Base-by-base conservation (phyloP, 169 alveolate genomes). In the Plasmodium falciparum region DNA sequence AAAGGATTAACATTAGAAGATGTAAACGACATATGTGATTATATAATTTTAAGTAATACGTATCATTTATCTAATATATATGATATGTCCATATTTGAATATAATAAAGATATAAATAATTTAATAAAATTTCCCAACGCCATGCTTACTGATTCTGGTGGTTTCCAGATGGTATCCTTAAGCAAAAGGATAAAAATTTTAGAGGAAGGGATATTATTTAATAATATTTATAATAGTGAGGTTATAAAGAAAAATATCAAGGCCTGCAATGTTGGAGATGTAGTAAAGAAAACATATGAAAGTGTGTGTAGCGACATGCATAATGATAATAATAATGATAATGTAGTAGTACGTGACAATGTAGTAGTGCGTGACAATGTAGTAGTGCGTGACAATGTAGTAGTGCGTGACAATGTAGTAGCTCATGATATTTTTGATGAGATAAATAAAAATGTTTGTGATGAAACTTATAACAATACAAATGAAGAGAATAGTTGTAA, bases 101-200 rank as follows among this genome's bases (percentile, higher is more conserved):
- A 95, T 11, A 94, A 95, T n/a, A 98, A 97, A 17, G 99, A 99
- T 4, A 91, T 98, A 1, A 99, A 98, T 88, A 93, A 95, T 69
- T 98, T 97, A 90, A 97, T 97, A 97, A 89, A 95, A 29, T 99
- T 99, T 99, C 91, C 95, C 22, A 88, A 97, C 70, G 97, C 97
- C 74, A 95, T 98, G 58, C 95, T 99, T 65, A 99, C 99, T 1
- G 99, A 99, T 93, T 95, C 99, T 88, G 99, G 99, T 13, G 99
- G 99, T 29, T 96, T 95, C 62, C 98, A 98, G 91, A 97, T 98
- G 97, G 99, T 98, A 43, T 97, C 99, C 22, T 92, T 98, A 45
- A 88, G 94, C 17, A 95, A 97, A 88, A 91, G 98, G 20, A 91
- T 97, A 52, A 93, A 93, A 49, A 93, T 98, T 12, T 95, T 97